Base-by-base conservation (phyloP, 257 asterid species). In the Parsonsia alboflavescens region DNA sequence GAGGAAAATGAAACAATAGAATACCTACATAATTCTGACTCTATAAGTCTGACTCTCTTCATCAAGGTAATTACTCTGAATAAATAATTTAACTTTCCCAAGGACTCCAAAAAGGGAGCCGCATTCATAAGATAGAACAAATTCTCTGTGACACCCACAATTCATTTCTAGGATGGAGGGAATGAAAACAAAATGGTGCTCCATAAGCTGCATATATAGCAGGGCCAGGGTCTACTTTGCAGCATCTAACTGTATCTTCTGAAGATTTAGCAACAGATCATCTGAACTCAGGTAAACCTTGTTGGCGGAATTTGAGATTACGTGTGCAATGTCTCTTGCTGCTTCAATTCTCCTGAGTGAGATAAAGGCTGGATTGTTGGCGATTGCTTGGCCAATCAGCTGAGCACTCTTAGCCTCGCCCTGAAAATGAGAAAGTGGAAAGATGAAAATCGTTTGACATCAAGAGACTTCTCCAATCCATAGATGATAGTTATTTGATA, bases 341-440 rank as follows among this genome's bases (percentile, higher is more conserved):
- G 97, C 98, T 83, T 93, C 98, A 10, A 93, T 93, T 80, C 87
- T 87, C 93, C 98, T 86, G 36, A 93, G 89, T 0, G 96, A 90
- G 74, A 91, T 88, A 73, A 93, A 93, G 15, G 98, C 96, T 6
- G 96, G 96, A 71, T 91, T 91, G 85, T 84, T 91, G 71, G 98
- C 79, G 67, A 93, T 91, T 16, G 96, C 96, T 88, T 88, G 89
- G 72, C 98, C 98, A 59, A 93, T 93, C 84, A 93, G 83, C 76
- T 88, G 91, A 41, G 98, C 98, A 85, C 98, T 93, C 89, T 85
- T 91, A 66, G 98, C 98, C 82, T 93, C 97, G 79, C 98, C 98
- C 98, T 93, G 89, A 68, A 44, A 46, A 54, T 3, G 49, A n/a
- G 76, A 77, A n/a, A 22, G 71, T 10, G 67, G 39, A 76, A 46